A percentile compares a stretch with the other conserved stretches of the same genome.
Conservation (phyloP, 495 filamentous ascomycete genomes). For the Hypomontagnella submonticulosa region DNA sequence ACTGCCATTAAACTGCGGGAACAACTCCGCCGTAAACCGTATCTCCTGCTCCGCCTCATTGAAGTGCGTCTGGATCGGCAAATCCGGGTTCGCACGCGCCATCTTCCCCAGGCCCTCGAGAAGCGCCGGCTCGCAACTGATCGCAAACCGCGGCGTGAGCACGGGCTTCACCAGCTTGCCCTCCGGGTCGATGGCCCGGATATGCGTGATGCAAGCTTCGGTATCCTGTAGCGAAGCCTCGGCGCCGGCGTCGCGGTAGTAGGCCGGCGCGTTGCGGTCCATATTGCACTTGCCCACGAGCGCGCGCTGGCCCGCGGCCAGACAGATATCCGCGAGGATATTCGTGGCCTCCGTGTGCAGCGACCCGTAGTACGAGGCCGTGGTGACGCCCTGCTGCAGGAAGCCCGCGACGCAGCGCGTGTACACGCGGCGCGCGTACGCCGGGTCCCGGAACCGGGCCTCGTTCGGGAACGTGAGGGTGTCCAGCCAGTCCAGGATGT, state of each 20-base stretch:
- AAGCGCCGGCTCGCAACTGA: slow-evolving; percentile 64
- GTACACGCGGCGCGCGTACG: slow-evolving; percentile 65
- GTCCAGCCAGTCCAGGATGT: slow-evolving; percentile 69
- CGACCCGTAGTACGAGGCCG: slow-evolving; percentile 72
- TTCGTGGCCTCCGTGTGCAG: slow-evolving; percentile 67
- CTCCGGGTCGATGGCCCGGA: slow-evolving; percentile 55
- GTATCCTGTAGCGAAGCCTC: slow-evolving; percentile 64
- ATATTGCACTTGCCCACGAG: slow-evolving; percentile 75
- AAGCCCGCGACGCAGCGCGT: slow-evolving; percentile 64
- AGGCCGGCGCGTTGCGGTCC: slow-evolving; percentile 69
- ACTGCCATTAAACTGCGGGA: slow-evolving; percentile 59
- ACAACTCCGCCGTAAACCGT: slow-evolving; percentile 59
- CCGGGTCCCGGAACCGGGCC: slow-evolving; percentile 63
- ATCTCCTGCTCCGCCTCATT: slow-evolving; percentile 70
- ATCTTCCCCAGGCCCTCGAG: slow-evolving; percentile 64
- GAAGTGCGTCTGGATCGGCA: slow-evolving; percentile 74
- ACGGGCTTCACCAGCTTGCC: slow-evolving; percentile 64
- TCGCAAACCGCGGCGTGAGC: slow-evolving; percentile 73
- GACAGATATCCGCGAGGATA: slow-evolving; percentile 69
- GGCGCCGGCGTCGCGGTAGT: slow-evolving; percentile 65
- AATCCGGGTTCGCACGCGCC: slow-evolving; percentile 58
- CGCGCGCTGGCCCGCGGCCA: slow-evolving; percentile 68
- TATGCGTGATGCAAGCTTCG: slow-evolving; percentile 61
- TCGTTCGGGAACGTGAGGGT: slow-evolving; percentile 72
- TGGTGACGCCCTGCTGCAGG: slow-evolving; percentile 72